Evolutionary conservation across 129 eudicot genomes (phyloP), one percentile per base, ranked within the genome.

Genomic region (Mikania micrantha): DNA sequence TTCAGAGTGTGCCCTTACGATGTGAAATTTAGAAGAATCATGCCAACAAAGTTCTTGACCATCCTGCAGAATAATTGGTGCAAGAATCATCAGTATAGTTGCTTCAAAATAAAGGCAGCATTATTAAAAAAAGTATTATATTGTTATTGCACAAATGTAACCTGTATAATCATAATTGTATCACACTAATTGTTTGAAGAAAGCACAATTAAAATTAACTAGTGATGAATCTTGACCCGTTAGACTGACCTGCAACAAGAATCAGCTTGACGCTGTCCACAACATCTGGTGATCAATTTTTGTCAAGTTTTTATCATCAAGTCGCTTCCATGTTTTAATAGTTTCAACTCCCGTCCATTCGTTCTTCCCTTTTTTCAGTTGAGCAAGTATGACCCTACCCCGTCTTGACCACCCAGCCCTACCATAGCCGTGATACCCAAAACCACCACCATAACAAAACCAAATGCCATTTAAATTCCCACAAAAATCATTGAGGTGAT

Each of bases 391-490:
- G 20, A 93, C 81, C 60, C 96, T 71, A n/a, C 84, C 85, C 69
- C 98, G 81, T 73, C 96, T 89, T 6, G 89, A 66, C 89, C 74
- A 67, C 64, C 96, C 96, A 13, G 86, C 88, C 64, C 63, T 59
- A 29, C 98, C 98, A 79, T 93, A 93, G 13, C 90, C 98, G 73
- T 93, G 98, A 77, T 93, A 88, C 34, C 98, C 98, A 22, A 87
- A 80, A 13, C 96, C 98, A 25, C 98, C 98, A 17, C 98, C 98
- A 73, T 93, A 93, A 73, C 98, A 93, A 74, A 93, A 93, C 98
- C 96, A 88, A 56, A 93, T 67, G 15, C 95, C 95, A 28, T 77
- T 66, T 22, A 93, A 75, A 38, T 84, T 82, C 73, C 95, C 96
- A 69, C 98, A 93, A 53, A 88, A 93, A 71, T 93, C 98, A 42